Evolutionary conservation across 2,329 filamentous ascomycete genomes (phyloP).

Genomic region (Sarocladium strictum): DNA sequence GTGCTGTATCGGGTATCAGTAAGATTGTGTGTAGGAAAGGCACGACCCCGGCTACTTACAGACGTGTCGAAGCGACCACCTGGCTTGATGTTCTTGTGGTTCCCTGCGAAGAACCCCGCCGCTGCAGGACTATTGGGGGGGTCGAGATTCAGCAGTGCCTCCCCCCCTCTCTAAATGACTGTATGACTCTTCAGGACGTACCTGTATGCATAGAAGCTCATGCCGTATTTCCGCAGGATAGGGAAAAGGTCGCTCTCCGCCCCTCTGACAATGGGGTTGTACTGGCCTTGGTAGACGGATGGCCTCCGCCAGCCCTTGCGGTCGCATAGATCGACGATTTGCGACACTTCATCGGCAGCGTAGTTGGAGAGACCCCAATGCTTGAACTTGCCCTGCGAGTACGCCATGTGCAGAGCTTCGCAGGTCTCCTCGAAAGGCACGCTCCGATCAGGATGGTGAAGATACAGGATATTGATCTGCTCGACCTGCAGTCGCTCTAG

Average conservation of each 20-base stretch:
- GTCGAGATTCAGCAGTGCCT: not conserved
- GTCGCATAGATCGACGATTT: slow-evolving; percentile 36
- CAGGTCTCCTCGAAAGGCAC: slow-evolving; percentile 35
- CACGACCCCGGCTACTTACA: slow-evolving; percentile 12
- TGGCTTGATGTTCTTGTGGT: slow-evolving; percentile 14
- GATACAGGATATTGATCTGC: slow-evolving; percentile 29
- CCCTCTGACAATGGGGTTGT: slow-evolving; percentile 37
- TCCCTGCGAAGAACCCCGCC: slow-evolving; percentile 18
- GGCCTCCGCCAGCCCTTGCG: slow-evolving; percentile 34
- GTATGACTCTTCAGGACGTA: slow-evolving; percentile 20
- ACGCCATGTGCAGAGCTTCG: slow-evolving; percentile 34
- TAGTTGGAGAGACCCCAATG: slow-evolving; percentile 42
- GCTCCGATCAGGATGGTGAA: slow-evolving; percentile 38
- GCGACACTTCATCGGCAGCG: slow-evolving; percentile 34
- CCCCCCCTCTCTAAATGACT: too few species aligned
- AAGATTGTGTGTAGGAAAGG: too few species aligned
- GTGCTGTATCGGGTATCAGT: not conserved
- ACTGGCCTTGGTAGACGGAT: slow-evolving; percentile 40
- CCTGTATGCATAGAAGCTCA: slow-evolving; percentile 35
- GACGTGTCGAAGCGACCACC: slow-evolving; percentile 19
- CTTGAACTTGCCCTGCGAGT: slow-evolving; percentile 35
- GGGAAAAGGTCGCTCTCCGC: slow-evolving; percentile 37
- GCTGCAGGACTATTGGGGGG: slow-evolving; percentile 6
- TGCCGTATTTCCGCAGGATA: slow-evolving; percentile 31
- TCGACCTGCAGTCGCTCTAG: slow-evolving; percentile 21